Evolutionary conservation across 805 yeast species (phyloP).

Genomic region (Ogataea wickerhamii): DNA sequence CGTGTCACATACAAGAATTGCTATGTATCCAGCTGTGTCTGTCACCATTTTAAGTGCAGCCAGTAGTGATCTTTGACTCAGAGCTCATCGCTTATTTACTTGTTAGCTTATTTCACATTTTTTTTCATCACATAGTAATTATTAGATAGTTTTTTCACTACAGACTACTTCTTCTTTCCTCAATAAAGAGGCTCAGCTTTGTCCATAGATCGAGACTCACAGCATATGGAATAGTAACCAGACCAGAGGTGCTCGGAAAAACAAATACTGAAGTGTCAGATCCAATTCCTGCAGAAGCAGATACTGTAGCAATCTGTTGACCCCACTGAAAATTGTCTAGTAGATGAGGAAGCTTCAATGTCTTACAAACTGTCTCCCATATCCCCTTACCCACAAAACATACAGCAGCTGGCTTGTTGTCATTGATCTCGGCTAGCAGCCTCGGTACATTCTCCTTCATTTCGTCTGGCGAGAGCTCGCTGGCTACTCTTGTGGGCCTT

Average conservation of each 20-base stretch:
- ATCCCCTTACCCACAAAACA: conserved; percentile 73
- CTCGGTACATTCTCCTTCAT: conserved; percentile 53
- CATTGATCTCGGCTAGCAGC: conserved; percentile 42
- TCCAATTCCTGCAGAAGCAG: conserved; percentile 21
- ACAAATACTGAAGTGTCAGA: conserved; percentile 43
- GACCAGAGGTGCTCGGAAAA: conserved; percentile 70
- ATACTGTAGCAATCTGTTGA: conserved; percentile 24
- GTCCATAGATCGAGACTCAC: conserved; percentile 51
- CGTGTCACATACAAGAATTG: conserved; percentile 30
- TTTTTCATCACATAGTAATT: conserved; percentile 11
- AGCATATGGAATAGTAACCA: conserved; percentile 50
- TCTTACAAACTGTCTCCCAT: conserved; percentile 56
- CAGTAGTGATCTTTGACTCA: no score
- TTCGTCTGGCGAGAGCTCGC: conserved; percentile 50
- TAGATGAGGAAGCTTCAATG: conserved; percentile 29
- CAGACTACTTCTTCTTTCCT: neutral
- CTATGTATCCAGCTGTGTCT: neutral
- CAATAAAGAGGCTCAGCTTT: conserved; percentile 31
- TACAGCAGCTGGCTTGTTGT: conserved; percentile 38
- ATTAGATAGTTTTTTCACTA: conserved; percentile 3
- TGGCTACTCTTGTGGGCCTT: conserved; percentile 58
- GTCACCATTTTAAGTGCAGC: neutral
- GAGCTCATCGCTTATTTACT: no score
- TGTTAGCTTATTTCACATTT: no score
- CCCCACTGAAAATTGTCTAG: conserved; percentile 53